Percentiles rank a stretch among this genome's conserved stretches.
Conservation (phyloP, 2,329 filamentous ascomycete species). For the Annulohypoxylon truncatum region DNA sequence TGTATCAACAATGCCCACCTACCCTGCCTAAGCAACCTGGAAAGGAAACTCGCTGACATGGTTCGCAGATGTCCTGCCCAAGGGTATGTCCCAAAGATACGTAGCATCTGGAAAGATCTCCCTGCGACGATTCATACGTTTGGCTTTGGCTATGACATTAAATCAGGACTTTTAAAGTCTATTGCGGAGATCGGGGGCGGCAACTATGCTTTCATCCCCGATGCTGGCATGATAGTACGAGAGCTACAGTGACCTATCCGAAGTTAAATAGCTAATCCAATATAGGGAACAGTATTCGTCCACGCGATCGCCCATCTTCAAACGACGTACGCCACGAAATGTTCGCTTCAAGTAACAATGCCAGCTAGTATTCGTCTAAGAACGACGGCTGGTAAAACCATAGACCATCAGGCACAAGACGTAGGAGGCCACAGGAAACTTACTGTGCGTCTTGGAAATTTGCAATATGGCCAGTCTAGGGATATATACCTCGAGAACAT, state of each 20-base stretch:
- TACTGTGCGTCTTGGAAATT: conserved; percentile 59
- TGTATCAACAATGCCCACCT: conserved; percentile 48
- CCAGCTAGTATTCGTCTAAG: conserved; percentile 52
- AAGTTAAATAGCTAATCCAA: conserved; percentile 13
- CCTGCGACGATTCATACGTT: conserved; percentile 64
- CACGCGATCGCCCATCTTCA: conserved; percentile 72
- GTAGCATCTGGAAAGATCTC: conserved; percentile 51
- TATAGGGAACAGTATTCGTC: conserved; percentile 67
- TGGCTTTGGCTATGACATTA: conserved; percentile 63
- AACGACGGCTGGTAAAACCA: conserved; percentile 55
- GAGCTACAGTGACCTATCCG: neutral
- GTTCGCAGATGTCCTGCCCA: conserved; percentile 56
- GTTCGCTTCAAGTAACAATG: conserved; percentile 57
- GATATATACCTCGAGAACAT: conserved; percentile 61
- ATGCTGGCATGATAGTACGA: conserved; percentile 68
- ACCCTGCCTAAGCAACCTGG: neutral
- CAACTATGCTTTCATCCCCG: conserved; percentile 71
- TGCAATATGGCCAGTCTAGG: conserved; percentile 71
- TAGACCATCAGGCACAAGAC: conserved; percentile 50
- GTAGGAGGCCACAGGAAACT: conserved; percentile 46
- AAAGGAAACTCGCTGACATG: conserved; percentile 5
- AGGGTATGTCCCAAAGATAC: conserved; percentile 67
- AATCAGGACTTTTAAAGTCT: conserved; percentile 67
- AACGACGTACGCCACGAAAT: conserved; percentile 65
- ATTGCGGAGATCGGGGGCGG: conserved; percentile 68